Conservation (phyloP, 495 filamentous ascomycete species). For the Aspergillus steynii region DNA sequence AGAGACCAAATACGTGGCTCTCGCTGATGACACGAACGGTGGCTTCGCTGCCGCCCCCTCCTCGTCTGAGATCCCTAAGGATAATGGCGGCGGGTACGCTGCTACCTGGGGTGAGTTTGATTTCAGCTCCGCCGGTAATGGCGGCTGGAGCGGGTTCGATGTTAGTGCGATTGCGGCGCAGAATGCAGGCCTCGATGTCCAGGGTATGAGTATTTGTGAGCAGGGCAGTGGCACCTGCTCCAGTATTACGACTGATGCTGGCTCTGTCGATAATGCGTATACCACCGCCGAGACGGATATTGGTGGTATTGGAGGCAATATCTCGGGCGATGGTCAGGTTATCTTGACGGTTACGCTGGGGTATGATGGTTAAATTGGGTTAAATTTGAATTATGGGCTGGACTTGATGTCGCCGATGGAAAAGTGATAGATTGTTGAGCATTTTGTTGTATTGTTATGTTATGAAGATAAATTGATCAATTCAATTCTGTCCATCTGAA, state of each 20-base stretch:
- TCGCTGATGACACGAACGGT: conserved; percentile 46
- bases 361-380: conserved; percentile 3
- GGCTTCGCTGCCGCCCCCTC: conserved; percentile 35
- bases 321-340: conserved; percentile 19
- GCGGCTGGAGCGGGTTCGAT: conserved; percentile 42
- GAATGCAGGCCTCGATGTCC: conserved; percentile 26
- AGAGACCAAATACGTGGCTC: conserved; percentile 42
- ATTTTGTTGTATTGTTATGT: too few relatives aligned
- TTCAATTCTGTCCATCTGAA: too few relatives aligned
- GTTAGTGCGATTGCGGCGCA: conserved; percentile 39
- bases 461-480: too few relatives aligned
- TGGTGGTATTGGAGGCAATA: conserved; percentile 43
- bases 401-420: too few relatives aligned
- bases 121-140: conserved; percentile 34
- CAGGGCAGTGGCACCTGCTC: conserved; percentile 28
- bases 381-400: too few relatives aligned
- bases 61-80: conserved; percentile 24
- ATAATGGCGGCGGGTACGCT: conserved; percentile 31
- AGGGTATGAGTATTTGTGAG: conserved; percentile 39
- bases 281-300: conserved; percentile 31
- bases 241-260: conserved; percentile 27
- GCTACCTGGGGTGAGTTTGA: conserved; percentile 47
- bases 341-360: conserved; percentile 1
- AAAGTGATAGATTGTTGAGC: too few relatives aligned
- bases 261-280: conserved; percentile 37